Evolutionary conservation across 306 rosid genomes (phyloP), one percentile per base, ranked within the genome.

Genomic region (Castanea crenata): DNA sequence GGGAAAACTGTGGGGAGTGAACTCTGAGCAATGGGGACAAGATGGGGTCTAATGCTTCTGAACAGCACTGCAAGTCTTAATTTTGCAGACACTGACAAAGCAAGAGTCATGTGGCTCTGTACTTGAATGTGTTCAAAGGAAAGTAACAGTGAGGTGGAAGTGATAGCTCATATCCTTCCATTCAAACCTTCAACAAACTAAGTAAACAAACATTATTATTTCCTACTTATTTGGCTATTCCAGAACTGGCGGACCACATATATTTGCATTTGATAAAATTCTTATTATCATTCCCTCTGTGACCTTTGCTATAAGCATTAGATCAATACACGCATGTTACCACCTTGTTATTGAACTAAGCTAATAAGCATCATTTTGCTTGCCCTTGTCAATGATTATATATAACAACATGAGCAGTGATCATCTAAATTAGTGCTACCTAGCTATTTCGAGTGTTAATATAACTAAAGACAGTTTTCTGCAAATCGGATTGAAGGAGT

Each of bases 41-140:
- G 81, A 85, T 85, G 85, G 96, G 93, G 86, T 80, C 88, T 81
- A 75, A 74, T 31, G 19, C 21, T 82, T 79, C 56, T 83, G 79
- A 81, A 74, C 77, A 34, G 83, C 69, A 84, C 29, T 81, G 63
- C 25, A 31, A 83, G 85, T 82, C 81, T 57, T 35, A 63, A 81
- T 63, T 80, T 72, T 38, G 13, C 69, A 23, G 72, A 76, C 84
- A 81, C 84, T 58, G 80, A 77, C 84, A 81, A 86, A 51, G 68
- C 75, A 63, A 55, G 76, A n/a, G n/a, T 74, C 90, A 85, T 83
- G 84, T 83, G 88, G 67, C 59, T 84, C 5, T 49, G 83, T 79
- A 77, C 79, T 65, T 49, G 56, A 52, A 29, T 34, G 29, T 74
- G 78, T 67, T 76, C 73, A 57, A 71, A 78, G 15, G 41, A 2